Percentiles rank a stretch among this genome's conserved stretches.
Conservation (phyloP, 2,329 filamentous ascomycete species). For the Parasarocladium wereldwijsianum region DNA sequence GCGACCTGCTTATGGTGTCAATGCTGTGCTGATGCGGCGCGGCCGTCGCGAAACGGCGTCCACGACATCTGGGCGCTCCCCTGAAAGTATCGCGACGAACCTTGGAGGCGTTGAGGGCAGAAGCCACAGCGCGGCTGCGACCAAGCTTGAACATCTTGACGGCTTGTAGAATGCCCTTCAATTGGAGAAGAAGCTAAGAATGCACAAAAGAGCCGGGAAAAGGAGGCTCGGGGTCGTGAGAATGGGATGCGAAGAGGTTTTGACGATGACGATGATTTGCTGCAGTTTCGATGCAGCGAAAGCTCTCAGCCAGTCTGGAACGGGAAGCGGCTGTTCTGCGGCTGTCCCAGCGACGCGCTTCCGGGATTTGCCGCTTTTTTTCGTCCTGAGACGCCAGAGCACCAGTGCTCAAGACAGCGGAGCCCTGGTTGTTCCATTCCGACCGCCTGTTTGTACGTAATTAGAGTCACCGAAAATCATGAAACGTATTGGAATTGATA, state of each 20-base stretch:
- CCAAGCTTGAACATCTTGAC: constrained; percentile 74
- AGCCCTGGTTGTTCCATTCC: no score
- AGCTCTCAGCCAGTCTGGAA: no score
- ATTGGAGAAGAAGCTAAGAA: constrained; percentile 6
- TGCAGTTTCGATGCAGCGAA: constrained; percentile 1
- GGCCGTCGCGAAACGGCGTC: no score
- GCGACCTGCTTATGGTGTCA: constrained; percentile 15
- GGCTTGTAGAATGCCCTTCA: constrained; percentile 3
- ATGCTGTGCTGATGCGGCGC: background rate
- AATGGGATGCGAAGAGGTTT: constrained; percentile 7
- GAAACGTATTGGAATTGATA: no score
- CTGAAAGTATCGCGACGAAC: constrained; percentile 46
- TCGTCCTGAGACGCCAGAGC: background rate
- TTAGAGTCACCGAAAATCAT: no score
- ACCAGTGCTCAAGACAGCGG: no score
- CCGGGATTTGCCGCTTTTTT: constrained; percentile 4
- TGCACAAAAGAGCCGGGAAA: constrained; percentile 7
- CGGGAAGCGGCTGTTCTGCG: background rate
- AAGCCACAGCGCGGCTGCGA: constrained; percentile 66
- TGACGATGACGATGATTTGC: constrained; percentile 6
- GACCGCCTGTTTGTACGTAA: no score
- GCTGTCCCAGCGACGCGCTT: background rate
- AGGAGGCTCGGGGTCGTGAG: constrained; percentile 7
- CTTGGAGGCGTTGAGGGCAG: constrained; percentile 64
- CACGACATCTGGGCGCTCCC: no score